Evolutionary conservation across 1,284 basidiomycete genomes (phyloP).

Genomic region (Heterobasidion irregulare): DNA sequence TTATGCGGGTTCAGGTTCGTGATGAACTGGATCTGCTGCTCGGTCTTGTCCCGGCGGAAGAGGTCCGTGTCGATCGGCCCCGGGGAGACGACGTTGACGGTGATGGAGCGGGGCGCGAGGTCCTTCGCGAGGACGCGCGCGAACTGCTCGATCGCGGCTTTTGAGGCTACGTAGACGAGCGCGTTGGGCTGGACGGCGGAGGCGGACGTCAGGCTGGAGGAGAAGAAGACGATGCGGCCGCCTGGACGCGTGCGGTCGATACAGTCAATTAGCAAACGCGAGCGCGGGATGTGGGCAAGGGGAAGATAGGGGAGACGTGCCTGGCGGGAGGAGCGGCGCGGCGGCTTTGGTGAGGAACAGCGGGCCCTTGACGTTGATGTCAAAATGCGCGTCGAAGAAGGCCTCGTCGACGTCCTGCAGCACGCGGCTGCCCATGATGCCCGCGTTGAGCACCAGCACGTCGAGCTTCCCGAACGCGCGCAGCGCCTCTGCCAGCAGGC

Average conservation of each 20-base stretch:
- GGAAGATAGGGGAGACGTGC: constrained; percentile 21
- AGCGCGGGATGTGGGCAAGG: neutral
- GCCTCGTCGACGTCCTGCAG: constrained; percentile 40
- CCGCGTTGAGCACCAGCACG: constrained; percentile 49
- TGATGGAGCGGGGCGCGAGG: constrained; percentile 34
- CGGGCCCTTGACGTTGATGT: constrained; percentile 49
- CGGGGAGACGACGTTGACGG: constrained; percentile 44
- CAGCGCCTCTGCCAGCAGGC: constrained; percentile 36
- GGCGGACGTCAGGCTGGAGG: constrained; percentile 32
- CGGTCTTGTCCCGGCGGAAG: constrained; percentile 38
- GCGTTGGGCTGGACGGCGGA: constrained; percentile 32
- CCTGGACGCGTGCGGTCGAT: constrained; percentile 21
- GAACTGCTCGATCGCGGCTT: constrained; percentile 45
- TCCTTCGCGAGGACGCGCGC: constrained; percentile 42
- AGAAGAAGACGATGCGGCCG: constrained; percentile 45
- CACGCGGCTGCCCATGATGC: constrained; percentile 38
- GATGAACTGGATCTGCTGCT: constrained; percentile 31
- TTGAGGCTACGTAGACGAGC: constrained; percentile 38
- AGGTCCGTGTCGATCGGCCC: constrained; percentile 40
- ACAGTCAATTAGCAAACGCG: neutral
- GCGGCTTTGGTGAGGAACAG: constrained; percentile 45
- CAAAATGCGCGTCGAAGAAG: constrained; percentile 39
- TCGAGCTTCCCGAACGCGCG: constrained; percentile 42
- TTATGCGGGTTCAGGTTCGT: constrained; percentile 31
- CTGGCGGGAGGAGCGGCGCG: constrained; percentile 30